Conservation (phyloP, 805 yeast genomes). For the Yamadazyma scolyti region DNA sequence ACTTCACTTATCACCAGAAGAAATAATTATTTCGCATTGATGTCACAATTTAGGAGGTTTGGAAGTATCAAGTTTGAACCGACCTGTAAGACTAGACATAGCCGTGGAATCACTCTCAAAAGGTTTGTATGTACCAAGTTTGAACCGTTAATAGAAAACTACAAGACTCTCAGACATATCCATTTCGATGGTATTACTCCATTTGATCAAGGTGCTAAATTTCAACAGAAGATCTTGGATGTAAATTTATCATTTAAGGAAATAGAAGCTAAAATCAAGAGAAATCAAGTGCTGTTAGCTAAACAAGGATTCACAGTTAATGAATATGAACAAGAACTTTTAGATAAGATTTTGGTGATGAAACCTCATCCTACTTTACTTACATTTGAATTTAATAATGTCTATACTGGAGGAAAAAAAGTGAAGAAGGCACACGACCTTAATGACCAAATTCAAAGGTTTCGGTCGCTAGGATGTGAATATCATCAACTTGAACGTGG, state of each 20-base stretch:
- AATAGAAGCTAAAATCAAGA: constrained; percentile 45
- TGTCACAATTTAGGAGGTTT: not conserved
- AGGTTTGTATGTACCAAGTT: constrained; percentile 26
- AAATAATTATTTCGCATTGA: not conserved
- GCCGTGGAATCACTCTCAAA: too few relatives aligned
- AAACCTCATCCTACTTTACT: constrained; percentile 66
- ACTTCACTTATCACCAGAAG: not conserved
- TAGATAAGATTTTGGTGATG: constrained; percentile 33
- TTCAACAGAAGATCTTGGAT: constrained; percentile 55
- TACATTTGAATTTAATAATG: constrained; percentile 81
- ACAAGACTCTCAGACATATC: constrained; percentile 34
- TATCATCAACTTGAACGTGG: constrained; percentile 85
- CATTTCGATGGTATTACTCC: constrained; percentile 40
- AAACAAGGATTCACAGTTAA: constrained; percentile 39
- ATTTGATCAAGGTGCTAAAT: constrained; percentile 45
- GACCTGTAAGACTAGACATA: too few relatives aligned
- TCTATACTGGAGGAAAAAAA: constrained; percentile 90
- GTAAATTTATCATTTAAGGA: constrained; percentile 57
- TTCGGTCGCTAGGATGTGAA: constrained; percentile 43
- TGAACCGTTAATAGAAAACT: constrained; percentile 28
- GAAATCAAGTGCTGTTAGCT: constrained; percentile 34
- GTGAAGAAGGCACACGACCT: constrained; percentile 52
- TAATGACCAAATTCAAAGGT: constrained; percentile 20
- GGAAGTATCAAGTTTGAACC: not conserved
- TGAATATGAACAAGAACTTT: constrained; percentile 44